Evolutionary conservation across 2,329 filamentous ascomycete species (phyloP), one percentile per base, ranked within the genome.

Genomic region (Aspergillus tamarii): DNA sequence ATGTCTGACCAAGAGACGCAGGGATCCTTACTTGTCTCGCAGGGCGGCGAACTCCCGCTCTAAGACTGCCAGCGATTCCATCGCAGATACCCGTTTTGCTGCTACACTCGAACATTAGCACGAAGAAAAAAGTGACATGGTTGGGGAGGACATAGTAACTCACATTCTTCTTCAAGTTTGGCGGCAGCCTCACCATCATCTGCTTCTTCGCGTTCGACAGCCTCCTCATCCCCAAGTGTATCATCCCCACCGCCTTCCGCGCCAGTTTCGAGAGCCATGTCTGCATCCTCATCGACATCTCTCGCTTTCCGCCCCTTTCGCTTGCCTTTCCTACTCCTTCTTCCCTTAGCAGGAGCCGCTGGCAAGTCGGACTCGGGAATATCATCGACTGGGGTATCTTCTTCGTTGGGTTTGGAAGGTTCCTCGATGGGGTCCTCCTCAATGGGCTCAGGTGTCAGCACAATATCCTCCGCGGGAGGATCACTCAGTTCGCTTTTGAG

Each of bases 21-120:
- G 30, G 9, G 16, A 23, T n/a, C 57, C 78, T 76, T 75, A 84
- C 82, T 81, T 83, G 69, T 85, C 93, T 72, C 93, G 88, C 73
- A 98, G 92, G 21, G 91, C 86, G 64, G 90, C 88, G 80, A 99
- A 99, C 74, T 95, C 92, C 76, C 91, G 91, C 76, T 98, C 94
- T 50, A 99, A 91, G 21, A 87, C 86, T 21, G 88, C 85, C 70
- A 97, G 85, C 69, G 93, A 88, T 61, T 93, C 91, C 74, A 94
- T 89, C 0, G 94, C 94, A 39, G 87, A 86, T 73, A 89, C 89
- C 80, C 94, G 95, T 74, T 88, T 89, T 72, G 91, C 87, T 68
- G 91, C 92, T 94, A 71, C 65, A 63, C 26, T 10, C 45, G 21
- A n/a, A n/a, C 11, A 48, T 69, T 23, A 66, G 64, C 39, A 62